Percentiles rank a stretch among this genome's conserved stretches.
Conservation (phyloP, 2,329 filamentous ascomycete genomes). For the Nectriaceae sp. region DNA sequence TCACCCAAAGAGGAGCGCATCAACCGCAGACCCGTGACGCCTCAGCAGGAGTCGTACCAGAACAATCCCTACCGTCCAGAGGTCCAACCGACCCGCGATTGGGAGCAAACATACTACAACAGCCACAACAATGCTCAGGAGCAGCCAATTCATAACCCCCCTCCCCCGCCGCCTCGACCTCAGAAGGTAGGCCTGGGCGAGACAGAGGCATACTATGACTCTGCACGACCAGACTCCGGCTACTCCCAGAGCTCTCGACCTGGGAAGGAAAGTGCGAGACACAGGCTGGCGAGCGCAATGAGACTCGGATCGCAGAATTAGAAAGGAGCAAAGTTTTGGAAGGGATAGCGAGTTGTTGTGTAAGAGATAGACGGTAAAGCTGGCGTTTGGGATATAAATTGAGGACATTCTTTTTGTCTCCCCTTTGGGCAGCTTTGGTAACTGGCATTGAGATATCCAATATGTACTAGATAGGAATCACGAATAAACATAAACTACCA, state of each 20-base stretch:
- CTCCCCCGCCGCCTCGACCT: slow-evolving; percentile 40
- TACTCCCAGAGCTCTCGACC: slow-evolving; percentile 25
- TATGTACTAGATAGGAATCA: not conserved
- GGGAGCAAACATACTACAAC: slow-evolving; percentile 32
- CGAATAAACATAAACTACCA: not conserved
- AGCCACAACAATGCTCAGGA: slow-evolving; percentile 13
- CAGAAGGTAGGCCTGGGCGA: slow-evolving; percentile 40
- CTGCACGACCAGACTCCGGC: slow-evolving; percentile 17
- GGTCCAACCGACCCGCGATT: slow-evolving; percentile 25
- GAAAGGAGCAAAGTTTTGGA: slow-evolving; percentile 11
- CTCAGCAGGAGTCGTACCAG: slow-evolving; percentile 21
- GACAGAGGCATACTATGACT: slow-evolving; percentile 35
- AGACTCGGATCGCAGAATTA: slow-evolving; percentile 53
- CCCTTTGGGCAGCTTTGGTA: not conserved
- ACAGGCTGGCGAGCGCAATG: slow-evolving; percentile 37
- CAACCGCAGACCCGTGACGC: slow-evolving; percentile 18
- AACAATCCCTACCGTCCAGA: slow-evolving; percentile 21
- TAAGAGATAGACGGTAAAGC: slow-evolving; percentile 7
- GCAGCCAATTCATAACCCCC: slow-evolving; percentile 22
- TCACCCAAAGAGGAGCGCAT: slow-evolving; percentile 24
- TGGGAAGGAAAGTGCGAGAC: slow-evolving; percentile 33
- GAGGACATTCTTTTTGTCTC: slow-evolving; percentile 16
- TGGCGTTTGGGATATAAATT: slow-evolving; percentile 23
- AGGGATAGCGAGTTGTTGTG: slow-evolving; percentile 2
- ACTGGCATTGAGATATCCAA: not conserved